phyloP scores from a whole-genome alignment of 139 green algal species.

The Auxenochlorella pyrenoidosa region DNA sequence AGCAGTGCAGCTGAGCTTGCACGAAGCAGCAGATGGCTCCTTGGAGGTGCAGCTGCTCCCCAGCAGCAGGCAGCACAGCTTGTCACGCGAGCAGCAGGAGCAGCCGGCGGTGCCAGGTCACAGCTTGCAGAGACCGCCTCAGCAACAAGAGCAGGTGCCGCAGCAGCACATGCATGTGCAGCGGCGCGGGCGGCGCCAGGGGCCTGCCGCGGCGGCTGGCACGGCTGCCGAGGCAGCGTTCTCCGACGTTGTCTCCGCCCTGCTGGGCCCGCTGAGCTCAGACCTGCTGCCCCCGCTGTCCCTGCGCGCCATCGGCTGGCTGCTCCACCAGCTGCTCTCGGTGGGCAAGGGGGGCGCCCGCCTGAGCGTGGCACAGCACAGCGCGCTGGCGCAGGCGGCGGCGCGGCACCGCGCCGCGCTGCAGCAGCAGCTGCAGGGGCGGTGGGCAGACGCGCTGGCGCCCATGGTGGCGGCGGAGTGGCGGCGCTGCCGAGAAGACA shows the following conservation, averaged over 20 bases:
- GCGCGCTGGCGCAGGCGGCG: constrained; percentile 44
- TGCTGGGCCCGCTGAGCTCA: constrained; percentile 59
- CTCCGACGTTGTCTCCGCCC: constrained; percentile 49
- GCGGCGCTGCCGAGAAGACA: constrained; percentile 43
- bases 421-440: constrained; percentile 55
- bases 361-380: neutral
- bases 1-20: neutral
- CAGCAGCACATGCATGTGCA: neutral
- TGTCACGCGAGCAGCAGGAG: neutral
- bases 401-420: constrained; percentile 43
- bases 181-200: neutral
- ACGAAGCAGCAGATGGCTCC: neutral
- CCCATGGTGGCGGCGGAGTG: constrained; percentile 75
- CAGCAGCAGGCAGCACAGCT: neutral
- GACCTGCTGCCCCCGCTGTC: constrained; percentile 58
- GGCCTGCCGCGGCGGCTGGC: neutral
- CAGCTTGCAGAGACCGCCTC: neutral
- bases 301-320: constrained; percentile 59
- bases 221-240: neutral
- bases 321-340: constrained; percentile 66
- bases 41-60: neutral
- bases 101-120: neutral
- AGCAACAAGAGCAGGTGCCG: neutral
- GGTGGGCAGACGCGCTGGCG: constrained; percentile 83
- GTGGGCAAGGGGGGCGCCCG: constrained; percentile 13